Conservation (phyloP, 371 early-diverging fungal species). For the Mucor sp. region DNA sequence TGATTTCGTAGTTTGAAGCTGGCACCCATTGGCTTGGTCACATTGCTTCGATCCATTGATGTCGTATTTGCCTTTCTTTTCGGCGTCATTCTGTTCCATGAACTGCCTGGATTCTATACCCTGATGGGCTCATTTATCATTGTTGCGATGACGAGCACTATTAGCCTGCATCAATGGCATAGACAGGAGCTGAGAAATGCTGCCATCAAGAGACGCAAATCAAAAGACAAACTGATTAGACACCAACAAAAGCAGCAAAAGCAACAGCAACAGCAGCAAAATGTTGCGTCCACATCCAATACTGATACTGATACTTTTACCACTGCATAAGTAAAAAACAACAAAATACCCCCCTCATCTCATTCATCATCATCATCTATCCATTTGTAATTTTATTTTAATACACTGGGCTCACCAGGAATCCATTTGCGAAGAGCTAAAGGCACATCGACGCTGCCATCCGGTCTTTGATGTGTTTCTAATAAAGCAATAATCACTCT, state of each 20-base stretch:
- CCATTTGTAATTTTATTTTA: constrained; percentile 17
- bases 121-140: constrained; percentile 66
- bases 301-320: not conserved
- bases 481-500: constrained; percentile 84
- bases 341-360: not conserved
- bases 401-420: constrained; percentile 44
- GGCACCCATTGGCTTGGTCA: constrained; percentile 69
- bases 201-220: constrained; percentile 15
- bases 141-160: constrained; percentile 57
- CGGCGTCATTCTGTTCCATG: constrained; percentile 69
- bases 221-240: constrained; percentile 11
- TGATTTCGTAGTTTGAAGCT: constrained; percentile 55
- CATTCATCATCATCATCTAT: too few species aligned
- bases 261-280: not conserved
- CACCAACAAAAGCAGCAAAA: constrained; percentile 11
- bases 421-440: constrained; percentile 74
- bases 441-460: constrained; percentile 80
- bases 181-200: constrained; percentile 9
- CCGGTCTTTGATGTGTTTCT: constrained; percentile 77
- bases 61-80: constrained; percentile 78
- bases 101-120: constrained; percentile 56
- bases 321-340: not conserved
- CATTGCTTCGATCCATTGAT: constrained; percentile 75
- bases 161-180: constrained; percentile 64
- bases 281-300: not conserved